Evolutionary conservation across 371 early-diverging fungal genomes (phyloP), one percentile per base, ranked within the genome.

Genomic region (Phascolomyces articulosus): DNA sequence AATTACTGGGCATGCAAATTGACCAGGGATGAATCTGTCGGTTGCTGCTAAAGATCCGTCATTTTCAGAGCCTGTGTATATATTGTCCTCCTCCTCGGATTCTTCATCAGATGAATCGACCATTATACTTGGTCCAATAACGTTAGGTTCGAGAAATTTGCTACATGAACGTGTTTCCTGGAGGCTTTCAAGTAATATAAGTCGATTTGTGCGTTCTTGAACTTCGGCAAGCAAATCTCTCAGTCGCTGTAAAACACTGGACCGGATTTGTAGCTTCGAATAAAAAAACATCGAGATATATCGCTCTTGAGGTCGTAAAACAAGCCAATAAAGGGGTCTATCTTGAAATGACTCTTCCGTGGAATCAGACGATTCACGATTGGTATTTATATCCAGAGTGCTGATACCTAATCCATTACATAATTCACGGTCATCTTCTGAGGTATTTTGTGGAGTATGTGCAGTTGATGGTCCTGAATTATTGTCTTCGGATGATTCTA

Each of bases 1-100:
- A 15, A 91, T 85, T 9, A 87, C 57, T 0, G 92, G 90, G 54
- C 93, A 93, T 20, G 88, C 80, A 68, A 92, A 93, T 57, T 90
- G 89, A 0, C 91, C 92, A 2, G 84, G 85, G 11, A 59, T 64
- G 62, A 84, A 85, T 40, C 70, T 75, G 23, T 65, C 72, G 23
- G 58, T 55, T 21, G 38, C 40, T 15, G 47, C 24, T 16, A 44
- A 10, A 1, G 65, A 44, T 7, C 34, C 56, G 28, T 61, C 31
- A 20, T 49, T 56, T 9, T 49, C 58, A 13, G 61, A 65, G 27
- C 44, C 54, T 20, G 55, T 63, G 34, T 47, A 64, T 57, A 55
- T 63, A 31, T 65, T 64, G 3, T 71, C 70, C 6, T 87, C 86
- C 13, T 86, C 85, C 44, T 44, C 71, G 4, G 77, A 73, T 10